These are phyloP conservation scores for Dothidotthia symphoricarpi DNA, from an alignment of 2,329 filamentous ascomycete genomes.

Conservation along the genomic window DNA sequence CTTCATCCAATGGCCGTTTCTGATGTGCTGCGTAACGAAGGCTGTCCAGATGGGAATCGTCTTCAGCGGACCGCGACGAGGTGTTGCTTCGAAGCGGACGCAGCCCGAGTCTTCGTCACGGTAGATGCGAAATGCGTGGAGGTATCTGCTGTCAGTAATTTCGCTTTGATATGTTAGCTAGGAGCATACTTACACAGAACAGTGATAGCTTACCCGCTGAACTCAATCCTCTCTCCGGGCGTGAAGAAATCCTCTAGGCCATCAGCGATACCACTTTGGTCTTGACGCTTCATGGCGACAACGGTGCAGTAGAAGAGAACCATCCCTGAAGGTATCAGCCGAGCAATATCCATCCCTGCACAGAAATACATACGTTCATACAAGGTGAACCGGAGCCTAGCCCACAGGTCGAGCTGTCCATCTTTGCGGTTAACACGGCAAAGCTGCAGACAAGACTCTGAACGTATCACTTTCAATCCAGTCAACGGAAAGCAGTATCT, in stretches of 20 bases:
- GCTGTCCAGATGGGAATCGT: slow-evolving; percentile 60
- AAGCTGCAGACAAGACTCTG: slow-evolving; percentile 44
- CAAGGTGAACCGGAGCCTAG: slow-evolving; percentile 53
- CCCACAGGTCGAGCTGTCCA: slow-evolving; percentile 51
- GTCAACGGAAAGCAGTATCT: slow-evolving; percentile 53
- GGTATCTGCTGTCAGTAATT: slow-evolving; percentile 53
- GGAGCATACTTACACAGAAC: neutral
- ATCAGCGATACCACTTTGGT: slow-evolving; percentile 43
- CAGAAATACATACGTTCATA: slow-evolving; percentile 51
- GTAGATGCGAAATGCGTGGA: slow-evolving; percentile 57
- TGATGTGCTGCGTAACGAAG: slow-evolving; percentile 45
- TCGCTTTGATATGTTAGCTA: slow-evolving; percentile 40
- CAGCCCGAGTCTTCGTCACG: slow-evolving; percentile 52
- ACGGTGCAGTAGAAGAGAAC: slow-evolving; percentile 58
- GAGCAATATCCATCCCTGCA: too few species aligned
- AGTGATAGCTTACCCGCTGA: slow-evolving; percentile 47
- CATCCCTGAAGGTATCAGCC: slow-evolving; percentile 46
- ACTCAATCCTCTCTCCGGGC: slow-evolving; percentile 46
- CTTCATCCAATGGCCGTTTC: slow-evolving; percentile 50
- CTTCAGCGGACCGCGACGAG: slow-evolving; percentile 53
- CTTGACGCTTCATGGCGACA: slow-evolving; percentile 58
- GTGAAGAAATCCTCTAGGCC: slow-evolving; percentile 52
- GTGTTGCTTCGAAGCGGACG: slow-evolving; percentile 57
- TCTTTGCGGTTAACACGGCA: slow-evolving; percentile 42
- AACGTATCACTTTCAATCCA: slow-evolving; percentile 45